phyloP scores from a whole-genome alignment of 2,329 filamentous ascomycete species.

The Colletotrichum kahawae region DNA sequence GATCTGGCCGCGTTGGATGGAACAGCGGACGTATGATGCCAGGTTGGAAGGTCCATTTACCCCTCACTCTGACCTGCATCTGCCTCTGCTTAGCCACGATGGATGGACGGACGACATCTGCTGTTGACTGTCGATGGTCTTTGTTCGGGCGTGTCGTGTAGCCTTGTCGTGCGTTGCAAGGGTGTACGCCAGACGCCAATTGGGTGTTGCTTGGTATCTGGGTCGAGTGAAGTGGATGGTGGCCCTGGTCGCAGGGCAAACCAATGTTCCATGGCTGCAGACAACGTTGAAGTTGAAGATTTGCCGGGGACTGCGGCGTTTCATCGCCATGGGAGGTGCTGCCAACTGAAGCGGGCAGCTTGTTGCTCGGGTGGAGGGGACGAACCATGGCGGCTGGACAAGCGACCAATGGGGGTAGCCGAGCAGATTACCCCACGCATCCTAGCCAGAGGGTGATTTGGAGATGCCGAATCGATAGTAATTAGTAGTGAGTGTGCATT shows the following conservation, averaged over 20 bases:
- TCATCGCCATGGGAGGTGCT: conserved; percentile 6
- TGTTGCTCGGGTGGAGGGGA: conserved; percentile 14
- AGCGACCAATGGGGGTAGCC: not conserved
- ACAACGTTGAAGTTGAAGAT: conserved; percentile 12
- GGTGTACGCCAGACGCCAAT: not conserved
- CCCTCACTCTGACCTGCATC: not conserved
- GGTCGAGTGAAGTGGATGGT: not conserved
- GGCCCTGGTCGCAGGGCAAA: not conserved
- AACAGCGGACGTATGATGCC: conserved; percentile 9
- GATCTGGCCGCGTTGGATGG: conserved; percentile 6
- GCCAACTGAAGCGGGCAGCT: conserved; percentile 15
- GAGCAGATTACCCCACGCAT: not conserved
- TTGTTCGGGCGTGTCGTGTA: not conserved
- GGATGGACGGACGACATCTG: not conserved
- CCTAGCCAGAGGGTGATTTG: not conserved
- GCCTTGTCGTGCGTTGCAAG: conserved; percentile 4
- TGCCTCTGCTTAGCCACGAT: not conserved
- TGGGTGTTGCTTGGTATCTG: not conserved
- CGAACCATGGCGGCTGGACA: not conserved
- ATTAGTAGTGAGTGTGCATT: not conserved
- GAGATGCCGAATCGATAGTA: conserved; percentile 6
- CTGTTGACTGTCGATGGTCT: not conserved
- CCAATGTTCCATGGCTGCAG: not conserved
- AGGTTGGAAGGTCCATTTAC: conserved; percentile 14
- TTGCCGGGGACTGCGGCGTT: conserved; percentile 12